Base-by-base conservation (phyloP, 495 filamentous ascomycete species). In the Oidiodendron maius region DNA sequence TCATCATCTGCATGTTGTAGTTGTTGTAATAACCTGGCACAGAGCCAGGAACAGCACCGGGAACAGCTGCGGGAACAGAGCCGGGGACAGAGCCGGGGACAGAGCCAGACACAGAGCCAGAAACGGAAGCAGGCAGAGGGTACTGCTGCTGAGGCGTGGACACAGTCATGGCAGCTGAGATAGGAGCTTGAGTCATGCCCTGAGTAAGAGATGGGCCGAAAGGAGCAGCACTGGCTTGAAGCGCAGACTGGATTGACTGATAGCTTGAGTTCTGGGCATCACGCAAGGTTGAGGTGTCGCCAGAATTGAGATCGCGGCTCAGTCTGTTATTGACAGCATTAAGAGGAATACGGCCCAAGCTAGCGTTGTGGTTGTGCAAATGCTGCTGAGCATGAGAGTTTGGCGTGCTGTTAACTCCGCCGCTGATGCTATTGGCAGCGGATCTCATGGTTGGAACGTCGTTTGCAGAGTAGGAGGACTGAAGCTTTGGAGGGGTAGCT, bases 381-480 rank as follows among this genome's bases (percentile, higher is more conserved):
- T 83, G 81, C 60, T 88, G 81, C 61, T 93, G 84, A 26, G 84
- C 81, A 52, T 79, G 71, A 8, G 81, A 78, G 52, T 82, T 85
- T 3, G 74, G 71, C 49, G 84, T 80, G 32, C 77, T 71, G 55
- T 66, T 75, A 44, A 57, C 66, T 30, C 26, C 26, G 26, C 22
- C 38, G 11, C 45, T 39, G 17, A 62, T 50, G 41, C 64, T 63
- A 16, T 67, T 62, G 12, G 65, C 44, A 49, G 48, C 59, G 13
- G 52, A 45, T 72, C 90, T 93, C 54, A 89, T 70, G 1, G 90
- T 95, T n/a, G 91, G 86, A 3, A 96, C 69, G 57, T 96, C 93
- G 61, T 83, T 87, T 17, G 89, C 83, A 2, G 93, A 96, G 66
- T 87, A 96, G 2, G 91, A 96, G 3, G 86, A 81, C 64, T 90